phyloP scores from a whole-genome alignment of 1,139 yeast species.

The Kazachstania sp. region DNA sequence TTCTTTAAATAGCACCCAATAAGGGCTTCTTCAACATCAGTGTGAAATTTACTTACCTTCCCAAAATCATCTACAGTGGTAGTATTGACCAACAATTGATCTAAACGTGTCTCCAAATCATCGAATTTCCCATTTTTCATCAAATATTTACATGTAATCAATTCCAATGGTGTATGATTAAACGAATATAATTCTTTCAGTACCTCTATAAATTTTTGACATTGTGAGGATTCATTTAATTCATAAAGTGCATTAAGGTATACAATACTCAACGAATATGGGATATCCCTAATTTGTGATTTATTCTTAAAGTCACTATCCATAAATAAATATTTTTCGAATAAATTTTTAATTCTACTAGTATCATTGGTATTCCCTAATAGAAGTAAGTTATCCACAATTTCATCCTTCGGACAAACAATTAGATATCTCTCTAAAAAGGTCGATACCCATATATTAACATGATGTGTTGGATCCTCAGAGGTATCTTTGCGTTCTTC shows the following conservation, averaged over 20 bases:
- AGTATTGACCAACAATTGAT: conserved; percentile 32
- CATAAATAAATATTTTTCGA: conserved; percentile 28
- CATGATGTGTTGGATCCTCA: background rate
- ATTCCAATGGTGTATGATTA: conserved; percentile 32
- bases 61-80: conserved; percentile 56
- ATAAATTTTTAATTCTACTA: conserved; percentile 18
- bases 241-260: conserved; percentile 40
- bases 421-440: conserved; percentile 26
- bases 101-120: conserved; percentile 38
- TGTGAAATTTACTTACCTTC: conserved; percentile 51
- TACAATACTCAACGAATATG: conserved; percentile 37
- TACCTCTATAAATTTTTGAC: conserved; percentile 27
- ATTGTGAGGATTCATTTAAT: conserved; percentile 15
- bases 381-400: conserved; percentile 22
- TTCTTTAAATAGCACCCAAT: conserved; percentile 24
- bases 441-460: conserved; percentile 24
- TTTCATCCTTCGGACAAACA: conserved; percentile 8
- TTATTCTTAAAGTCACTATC: conserved; percentile 29
- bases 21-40: conserved; percentile 51
- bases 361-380: conserved; percentile 27
- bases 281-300: conserved; percentile 34
- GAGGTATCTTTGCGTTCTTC: background rate
- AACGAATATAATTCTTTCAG: conserved; percentile 50
- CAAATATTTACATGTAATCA: background rate
- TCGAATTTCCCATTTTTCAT: conserved; percentile 29